Conservation (phyloP, 176 grass and related monocot genomes). For the Oryza australiensis region DNA sequence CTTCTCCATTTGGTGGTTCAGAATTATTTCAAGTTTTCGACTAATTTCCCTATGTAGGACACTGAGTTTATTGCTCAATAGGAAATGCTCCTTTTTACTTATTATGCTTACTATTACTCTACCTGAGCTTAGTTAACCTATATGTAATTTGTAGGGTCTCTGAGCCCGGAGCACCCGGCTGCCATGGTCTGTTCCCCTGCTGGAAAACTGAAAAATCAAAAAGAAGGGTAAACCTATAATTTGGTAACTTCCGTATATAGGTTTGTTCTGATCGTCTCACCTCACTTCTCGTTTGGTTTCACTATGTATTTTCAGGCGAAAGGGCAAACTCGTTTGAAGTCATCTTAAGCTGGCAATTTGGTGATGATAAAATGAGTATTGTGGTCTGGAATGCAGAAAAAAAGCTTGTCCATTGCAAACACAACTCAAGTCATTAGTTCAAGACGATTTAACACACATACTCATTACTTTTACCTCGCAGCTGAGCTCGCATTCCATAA, state of each 20-base stretch:
- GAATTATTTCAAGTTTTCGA: not conserved
- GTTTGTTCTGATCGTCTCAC: slow-evolving; percentile 5
- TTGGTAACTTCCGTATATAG: not conserved
- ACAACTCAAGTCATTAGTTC: not conserved
- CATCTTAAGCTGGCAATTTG: slow-evolving; percentile 28
- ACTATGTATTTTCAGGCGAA: slow-evolving; percentile 50
- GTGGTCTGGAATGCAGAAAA: not conserved
- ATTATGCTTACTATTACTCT: slow-evolving; percentile 1
- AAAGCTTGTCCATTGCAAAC: not conserved
- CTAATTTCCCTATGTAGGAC: not conserved
- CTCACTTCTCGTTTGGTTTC: not conserved
- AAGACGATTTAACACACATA: not conserved
- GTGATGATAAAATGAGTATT: not conserved
- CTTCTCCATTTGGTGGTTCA: not conserved
- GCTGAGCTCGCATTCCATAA: not conserved
- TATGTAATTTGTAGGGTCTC: slow-evolving; percentile 59
- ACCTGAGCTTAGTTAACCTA: not conserved
- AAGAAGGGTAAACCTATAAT: slow-evolving; percentile 55
- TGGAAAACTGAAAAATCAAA: slow-evolving; percentile 72
- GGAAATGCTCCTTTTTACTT: not conserved
- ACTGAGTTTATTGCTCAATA: not conserved
- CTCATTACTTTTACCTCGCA: not conserved
- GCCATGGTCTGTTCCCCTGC: slow-evolving; percentile 79
- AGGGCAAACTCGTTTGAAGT: slow-evolving; percentile 41
- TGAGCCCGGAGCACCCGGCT: slow-evolving; percentile 72